Conservation (phyloP, 2,329 filamentous ascomycete species). For the Rasamsonia emersonii region DNA sequence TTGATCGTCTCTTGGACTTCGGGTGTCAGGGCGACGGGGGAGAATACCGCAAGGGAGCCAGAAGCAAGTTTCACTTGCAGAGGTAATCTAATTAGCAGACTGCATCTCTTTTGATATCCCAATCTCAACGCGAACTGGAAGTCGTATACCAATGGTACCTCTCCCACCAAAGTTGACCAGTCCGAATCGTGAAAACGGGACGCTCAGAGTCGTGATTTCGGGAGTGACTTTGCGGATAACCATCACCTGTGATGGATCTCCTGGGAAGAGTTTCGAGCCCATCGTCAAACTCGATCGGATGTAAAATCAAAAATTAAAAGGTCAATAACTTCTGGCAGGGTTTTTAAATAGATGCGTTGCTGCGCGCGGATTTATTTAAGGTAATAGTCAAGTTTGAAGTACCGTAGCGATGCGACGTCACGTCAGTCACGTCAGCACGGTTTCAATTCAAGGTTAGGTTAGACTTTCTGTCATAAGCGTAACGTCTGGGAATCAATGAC, state of each 20-base stretch:
- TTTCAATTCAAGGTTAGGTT: no score
- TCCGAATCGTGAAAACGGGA: constrained; percentile 78
- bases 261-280: constrained; percentile 57
- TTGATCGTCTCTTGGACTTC: constrained; percentile 57
- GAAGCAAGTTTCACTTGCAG: constrained; percentile 63
- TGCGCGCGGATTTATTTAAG: no score
- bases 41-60: constrained; percentile 79
- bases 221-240: constrained; percentile 80
- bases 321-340: no score
- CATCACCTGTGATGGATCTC: constrained; percentile 73
- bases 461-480: no score
- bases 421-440: no score
- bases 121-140: no score
- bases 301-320: no score
- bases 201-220: constrained; percentile 50
- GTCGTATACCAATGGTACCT: constrained; percentile 62
- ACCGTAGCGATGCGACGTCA: no score
- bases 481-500: no score
- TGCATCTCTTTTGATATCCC: no score
- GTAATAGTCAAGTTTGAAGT: no score
- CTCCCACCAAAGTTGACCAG: constrained; percentile 74
- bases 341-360: no score
- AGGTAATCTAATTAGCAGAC: background rate
- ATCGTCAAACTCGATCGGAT: constrained; percentile 38
- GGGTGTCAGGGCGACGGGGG: constrained; percentile 75